These are phyloP conservation scores for Phyllostachys edulis DNA, from an alignment of 176 grass and related monocot species.

Conservation along the genomic window DNA sequence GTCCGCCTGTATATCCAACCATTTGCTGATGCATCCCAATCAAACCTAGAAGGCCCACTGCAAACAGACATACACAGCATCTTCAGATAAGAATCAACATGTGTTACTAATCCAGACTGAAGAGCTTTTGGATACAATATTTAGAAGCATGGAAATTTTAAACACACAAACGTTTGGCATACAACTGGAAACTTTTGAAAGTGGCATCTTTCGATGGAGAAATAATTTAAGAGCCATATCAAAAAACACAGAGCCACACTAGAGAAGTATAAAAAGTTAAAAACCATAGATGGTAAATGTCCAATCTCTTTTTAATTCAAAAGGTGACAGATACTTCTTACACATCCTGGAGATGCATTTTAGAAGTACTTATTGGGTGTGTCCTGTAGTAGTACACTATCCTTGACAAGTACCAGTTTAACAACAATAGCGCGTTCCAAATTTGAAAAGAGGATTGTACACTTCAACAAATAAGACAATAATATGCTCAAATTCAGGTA, in stretches of 20 bases:
- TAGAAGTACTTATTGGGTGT: neutral
- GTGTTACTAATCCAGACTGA: neutral
- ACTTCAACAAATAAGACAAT: neutral
- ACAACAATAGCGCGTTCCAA: neutral
- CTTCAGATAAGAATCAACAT: neutral
- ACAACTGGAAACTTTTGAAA: neutral
- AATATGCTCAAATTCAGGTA: neutral
- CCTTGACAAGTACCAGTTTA: neutral
- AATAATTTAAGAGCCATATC: neutral
- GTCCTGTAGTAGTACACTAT: neutral
- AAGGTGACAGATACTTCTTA: neutral
- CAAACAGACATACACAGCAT: neutral
- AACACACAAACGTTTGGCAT: neutral
- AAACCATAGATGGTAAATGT: neutral
- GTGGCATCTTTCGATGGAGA: neutral
- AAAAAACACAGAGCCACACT: neutral
- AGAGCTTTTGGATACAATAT: too few species aligned
- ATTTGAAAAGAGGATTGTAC: neutral
- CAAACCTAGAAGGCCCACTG: neutral
- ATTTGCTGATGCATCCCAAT: slow-evolving; percentile 51
- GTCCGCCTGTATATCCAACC: slow-evolving; percentile 77
- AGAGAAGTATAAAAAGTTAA: neutral
- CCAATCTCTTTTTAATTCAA: neutral
- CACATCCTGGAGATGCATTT: neutral
- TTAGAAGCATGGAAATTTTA: too few species aligned